A percentile compares a stretch with the other conserved stretches of the same genome.
Evolutionary conservation across 805 yeast genomes (phyloP).

Genomic region (Metschnikowia santaceciliae): DNA sequence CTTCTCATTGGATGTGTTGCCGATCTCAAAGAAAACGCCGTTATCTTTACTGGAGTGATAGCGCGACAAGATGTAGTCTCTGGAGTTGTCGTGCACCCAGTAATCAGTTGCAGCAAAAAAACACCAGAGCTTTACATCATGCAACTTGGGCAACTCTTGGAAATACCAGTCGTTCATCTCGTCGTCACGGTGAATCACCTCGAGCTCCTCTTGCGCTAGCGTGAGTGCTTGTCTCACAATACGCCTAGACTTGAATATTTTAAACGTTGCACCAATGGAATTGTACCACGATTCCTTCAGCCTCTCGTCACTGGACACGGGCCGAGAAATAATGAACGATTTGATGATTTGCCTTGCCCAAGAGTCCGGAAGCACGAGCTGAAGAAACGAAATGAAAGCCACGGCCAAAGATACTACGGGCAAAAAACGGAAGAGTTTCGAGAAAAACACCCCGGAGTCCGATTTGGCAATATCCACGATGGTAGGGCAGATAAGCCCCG

Average conservation of each 20-base stretch:
- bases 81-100: conserved; percentile 58
- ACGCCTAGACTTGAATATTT: conserved; percentile 37
- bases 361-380: conserved; percentile 26
- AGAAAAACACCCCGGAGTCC: conserved; percentile 29
- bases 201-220: conserved; percentile 60
- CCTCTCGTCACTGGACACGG: conserved; percentile 16
- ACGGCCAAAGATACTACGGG: conserved; percentile 31
- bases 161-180: conserved; percentile 49
- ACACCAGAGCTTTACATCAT: conserved; percentile 43
- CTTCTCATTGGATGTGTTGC: conserved; percentile 26
- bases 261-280: conserved; percentile 39
- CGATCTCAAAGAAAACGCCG: conserved; percentile 28
- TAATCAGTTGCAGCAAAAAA: conserved; percentile 58
- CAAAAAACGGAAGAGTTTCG: conserved; percentile 21
- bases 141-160: conserved; percentile 19
- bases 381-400: conserved; percentile 25
- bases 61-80: conserved; percentile 39
- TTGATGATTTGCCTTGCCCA: conserved; percentile 22
- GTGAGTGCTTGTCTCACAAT: conserved; percentile 53
- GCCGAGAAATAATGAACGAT: conserved; percentile 23
- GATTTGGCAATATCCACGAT: conserved; percentile 55
- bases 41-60: conserved; percentile 29
- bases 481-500: conserved; percentile 70
- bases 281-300: conserved; percentile 30
- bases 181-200: conserved; percentile 44